These are phyloP conservation scores for Xanthoconium separans DNA, from an alignment of 1,284 basidiomycete genomes.

Conservation along the genomic window DNA sequence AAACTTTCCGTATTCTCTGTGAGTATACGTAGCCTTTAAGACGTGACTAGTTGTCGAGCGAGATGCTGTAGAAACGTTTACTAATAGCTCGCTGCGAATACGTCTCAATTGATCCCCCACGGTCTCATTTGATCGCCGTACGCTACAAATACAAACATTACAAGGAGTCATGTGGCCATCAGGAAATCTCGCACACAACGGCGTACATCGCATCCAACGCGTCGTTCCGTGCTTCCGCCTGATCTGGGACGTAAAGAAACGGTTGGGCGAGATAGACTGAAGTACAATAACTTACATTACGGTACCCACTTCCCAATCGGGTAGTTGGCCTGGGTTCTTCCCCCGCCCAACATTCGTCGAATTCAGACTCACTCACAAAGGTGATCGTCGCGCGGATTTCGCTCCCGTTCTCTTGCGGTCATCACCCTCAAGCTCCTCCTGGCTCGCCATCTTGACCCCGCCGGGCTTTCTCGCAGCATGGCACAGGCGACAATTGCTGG, in stretches of 20 bases:
- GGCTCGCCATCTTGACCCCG: not conserved
- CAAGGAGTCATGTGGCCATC: not conserved
- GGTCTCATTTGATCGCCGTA: not conserved
- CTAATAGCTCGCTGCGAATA: constrained; percentile 9
- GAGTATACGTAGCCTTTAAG: constrained; percentile 10
- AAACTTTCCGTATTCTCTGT: constrained; percentile 12
- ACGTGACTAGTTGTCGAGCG: constrained; percentile 1
- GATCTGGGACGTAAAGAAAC: constrained; percentile 3
- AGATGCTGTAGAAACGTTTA: constrained; percentile 5
- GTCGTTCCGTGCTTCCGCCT: not conserved
- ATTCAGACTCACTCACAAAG: constrained; percentile 19
- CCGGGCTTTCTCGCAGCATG: constrained; percentile 13
- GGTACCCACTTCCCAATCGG: constrained; percentile 26
- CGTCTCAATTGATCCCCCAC: not conserved
- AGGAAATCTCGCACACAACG: not conserved
- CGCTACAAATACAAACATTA: not conserved
- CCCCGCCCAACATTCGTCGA: constrained; percentile 9
- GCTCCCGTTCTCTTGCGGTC: constrained; percentile 18
- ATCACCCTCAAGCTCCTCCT: constrained; percentile 4
- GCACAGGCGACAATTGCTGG: constrained; percentile 28
- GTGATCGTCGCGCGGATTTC: constrained; percentile 31
- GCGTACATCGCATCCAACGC: not conserved
- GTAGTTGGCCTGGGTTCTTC: constrained; percentile 15
- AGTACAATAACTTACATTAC: not conserved
- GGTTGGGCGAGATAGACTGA: not conserved